Evolutionary conservation across 345 rosid species (phyloP).

Genomic region (Hibiscus tridactylites): DNA sequence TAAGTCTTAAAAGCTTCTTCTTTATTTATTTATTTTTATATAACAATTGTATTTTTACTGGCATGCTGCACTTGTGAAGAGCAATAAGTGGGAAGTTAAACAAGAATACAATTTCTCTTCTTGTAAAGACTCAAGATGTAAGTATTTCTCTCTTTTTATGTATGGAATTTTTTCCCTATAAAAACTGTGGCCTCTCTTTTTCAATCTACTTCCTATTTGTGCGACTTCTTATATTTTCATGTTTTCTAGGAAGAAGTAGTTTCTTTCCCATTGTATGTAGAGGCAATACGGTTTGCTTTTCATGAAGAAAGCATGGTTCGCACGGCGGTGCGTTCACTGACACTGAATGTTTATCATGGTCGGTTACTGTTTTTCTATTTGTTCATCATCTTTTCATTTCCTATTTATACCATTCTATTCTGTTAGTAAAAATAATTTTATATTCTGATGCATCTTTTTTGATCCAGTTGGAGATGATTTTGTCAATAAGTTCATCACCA

Average conservation of each 20-base stretch:
- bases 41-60: constrained; percentile 14
- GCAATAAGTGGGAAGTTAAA: constrained; percentile 96
- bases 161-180: neutral
- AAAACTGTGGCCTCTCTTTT: neutral
- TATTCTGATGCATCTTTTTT: constrained; percentile 20
- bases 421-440: neutral
- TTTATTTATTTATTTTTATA: too few relatives aligned
- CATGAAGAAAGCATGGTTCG: constrained; percentile 98
- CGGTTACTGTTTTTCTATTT: constrained; percentile 19
- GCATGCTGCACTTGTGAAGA: constrained; percentile 36
- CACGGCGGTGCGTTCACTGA: constrained; percentile 85
- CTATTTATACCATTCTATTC: neutral
- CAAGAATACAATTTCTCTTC: constrained; percentile 74
- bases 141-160: constrained; percentile 24
- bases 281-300: constrained; percentile 86
- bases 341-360: constrained; percentile 95
- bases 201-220: neutral
- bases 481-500: constrained; percentile 48
- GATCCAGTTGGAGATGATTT: constrained; percentile 76
- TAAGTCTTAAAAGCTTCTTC: constrained; percentile 2
- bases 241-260: constrained; percentile 77
- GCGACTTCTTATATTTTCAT: neutral
- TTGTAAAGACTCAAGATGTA: constrained; percentile 84
- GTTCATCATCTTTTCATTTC: constrained; percentile 8
- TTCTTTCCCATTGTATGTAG: constrained; percentile 88